These are phyloP conservation scores for Cyclanthera cordifolia DNA, from an alignment of 306 rosid species.

Conservation along the genomic window DNA sequence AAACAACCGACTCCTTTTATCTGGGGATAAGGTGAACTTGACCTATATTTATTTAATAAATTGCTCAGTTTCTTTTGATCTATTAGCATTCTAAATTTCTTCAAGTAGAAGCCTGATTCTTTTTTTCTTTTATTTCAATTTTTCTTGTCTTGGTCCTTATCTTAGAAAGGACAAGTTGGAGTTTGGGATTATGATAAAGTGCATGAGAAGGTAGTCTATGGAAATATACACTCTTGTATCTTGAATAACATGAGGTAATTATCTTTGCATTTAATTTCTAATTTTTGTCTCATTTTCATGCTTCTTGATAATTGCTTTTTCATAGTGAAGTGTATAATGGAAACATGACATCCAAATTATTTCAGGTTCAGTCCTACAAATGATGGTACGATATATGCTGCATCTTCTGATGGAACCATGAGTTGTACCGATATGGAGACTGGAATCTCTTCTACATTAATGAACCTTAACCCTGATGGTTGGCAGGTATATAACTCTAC, in stretches of 20 bases:
- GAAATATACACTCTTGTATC: constrained; percentile 67
- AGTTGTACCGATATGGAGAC: constrained; percentile 75
- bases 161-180: constrained; percentile 96
- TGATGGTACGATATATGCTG: constrained; percentile 60
- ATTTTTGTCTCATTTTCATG: not conserved
- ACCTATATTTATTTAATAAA: constrained; percentile 11
- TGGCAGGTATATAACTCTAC: constrained; percentile 53
- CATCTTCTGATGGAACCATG: constrained; percentile 88
- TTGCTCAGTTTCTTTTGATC: not conserved
- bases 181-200: constrained; percentile 80
- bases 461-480: constrained; percentile 77
- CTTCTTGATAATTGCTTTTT: not conserved
- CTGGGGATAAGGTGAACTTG: constrained; percentile 75
- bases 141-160: constrained; percentile 9
- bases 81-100: not conserved
- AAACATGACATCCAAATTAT: not conserved
- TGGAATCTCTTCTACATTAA: constrained; percentile 50
- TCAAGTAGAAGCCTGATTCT: not conserved
- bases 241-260: constrained; percentile 76
- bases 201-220: constrained; percentile 73
- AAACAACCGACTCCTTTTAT: constrained; percentile 68
- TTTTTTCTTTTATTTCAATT: not conserved
- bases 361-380: constrained; percentile 64
- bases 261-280: constrained; percentile 6
- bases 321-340: not conserved